Evolutionary conservation across 441 rosid species (phyloP).

Genomic region (Jatropha multifida): DNA sequence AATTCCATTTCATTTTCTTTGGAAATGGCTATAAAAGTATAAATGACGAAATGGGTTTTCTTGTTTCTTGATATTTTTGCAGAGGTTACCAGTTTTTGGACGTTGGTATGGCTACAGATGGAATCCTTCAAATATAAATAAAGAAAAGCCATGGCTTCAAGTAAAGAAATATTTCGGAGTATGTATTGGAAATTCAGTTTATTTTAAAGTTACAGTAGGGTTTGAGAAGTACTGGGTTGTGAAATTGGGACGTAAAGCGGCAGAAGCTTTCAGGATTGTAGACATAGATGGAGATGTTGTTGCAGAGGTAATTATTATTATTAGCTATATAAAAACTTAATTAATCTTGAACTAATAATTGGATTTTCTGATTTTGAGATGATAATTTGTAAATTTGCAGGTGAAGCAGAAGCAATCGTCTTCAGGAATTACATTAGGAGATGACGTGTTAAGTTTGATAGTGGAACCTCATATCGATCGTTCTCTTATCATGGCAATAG

Average conservation of each 20-base stretch:
- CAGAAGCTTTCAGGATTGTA: slow-evolving; percentile 32
- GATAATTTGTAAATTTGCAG: slow-evolving; percentile 19
- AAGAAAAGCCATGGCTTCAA: slow-evolving; percentile 40
- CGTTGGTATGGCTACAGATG: slow-evolving; percentile 41
- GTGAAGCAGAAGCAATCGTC: slow-evolving; percentile 39
- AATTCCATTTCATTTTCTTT: not conserved
- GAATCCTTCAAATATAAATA: not conserved
- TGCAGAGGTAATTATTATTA: slow-evolving; percentile 38
- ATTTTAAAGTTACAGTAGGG: slow-evolving; percentile 31
- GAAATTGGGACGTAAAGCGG: slow-evolving; percentile 24
- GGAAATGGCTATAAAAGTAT: not conserved
- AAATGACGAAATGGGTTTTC: not conserved
- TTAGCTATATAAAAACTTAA: no score
- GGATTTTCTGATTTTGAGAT: no score
- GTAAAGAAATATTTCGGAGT: slow-evolving; percentile 22
- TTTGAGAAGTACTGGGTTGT: slow-evolving; percentile 27
- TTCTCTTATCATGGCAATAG: slow-evolving; percentile 36
- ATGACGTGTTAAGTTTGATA: slow-evolving; percentile 39
- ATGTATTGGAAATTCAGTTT: slow-evolving; percentile 20
- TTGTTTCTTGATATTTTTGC: not conserved
- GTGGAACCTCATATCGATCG: slow-evolving; percentile 44
- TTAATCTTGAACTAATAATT: no score
- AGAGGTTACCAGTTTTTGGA: slow-evolving; percentile 29
- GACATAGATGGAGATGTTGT: slow-evolving; percentile 28
- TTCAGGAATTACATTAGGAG: slow-evolving; percentile 36